Percentiles rank a stretch among this genome's conserved stretches.
phyloP scores from a whole-genome alignment of 169 alveolate genomes.

The Plasmodium reichenowi region DNA sequence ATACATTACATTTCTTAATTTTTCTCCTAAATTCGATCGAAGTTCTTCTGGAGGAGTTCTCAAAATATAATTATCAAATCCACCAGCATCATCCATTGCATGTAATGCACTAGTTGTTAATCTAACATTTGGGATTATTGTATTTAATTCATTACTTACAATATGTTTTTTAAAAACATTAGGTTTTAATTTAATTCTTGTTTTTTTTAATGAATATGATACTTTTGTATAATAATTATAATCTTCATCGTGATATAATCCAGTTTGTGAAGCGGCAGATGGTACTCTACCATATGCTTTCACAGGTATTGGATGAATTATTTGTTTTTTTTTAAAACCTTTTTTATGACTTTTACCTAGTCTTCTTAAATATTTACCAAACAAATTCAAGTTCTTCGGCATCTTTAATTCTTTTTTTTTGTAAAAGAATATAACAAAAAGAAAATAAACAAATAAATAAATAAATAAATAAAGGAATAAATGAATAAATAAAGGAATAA shows the following conservation, averaged over 20 bases:
- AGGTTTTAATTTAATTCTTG: constrained; percentile 86
- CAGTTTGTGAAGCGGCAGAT: constrained; percentile 91
- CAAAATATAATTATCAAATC: constrained; percentile 89
- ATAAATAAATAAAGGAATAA: neutral
- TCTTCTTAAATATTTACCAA: constrained; percentile 86
- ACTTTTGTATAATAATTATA: constrained; percentile 88
- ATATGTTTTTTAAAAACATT: constrained; percentile 84
- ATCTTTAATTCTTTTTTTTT: constrained; percentile 22
- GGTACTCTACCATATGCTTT: constrained; percentile 92
- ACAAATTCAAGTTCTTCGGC: constrained; percentile 83
- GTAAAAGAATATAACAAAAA: too few species aligned
- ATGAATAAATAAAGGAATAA: too few species aligned
- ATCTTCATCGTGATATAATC: constrained; percentile 91
- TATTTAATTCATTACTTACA: constrained; percentile 84
- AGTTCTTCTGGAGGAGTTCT: constrained; percentile 91
- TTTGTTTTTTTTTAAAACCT: constrained; percentile 88
- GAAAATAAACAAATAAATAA: too few species aligned
- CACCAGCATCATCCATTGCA: constrained; percentile 91
- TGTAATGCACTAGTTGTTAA: constrained; percentile 90
- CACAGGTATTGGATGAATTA: constrained; percentile 91
- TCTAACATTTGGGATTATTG: constrained; percentile 86
- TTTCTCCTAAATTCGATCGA: constrained; percentile 89
- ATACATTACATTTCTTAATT: constrained; percentile 87
- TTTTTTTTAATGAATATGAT: constrained; percentile 85
- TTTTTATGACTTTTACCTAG: constrained; percentile 81